Conservation (phyloP, 1,284 basidiomycete genomes). For the Porogramme epimiltina region DNA sequence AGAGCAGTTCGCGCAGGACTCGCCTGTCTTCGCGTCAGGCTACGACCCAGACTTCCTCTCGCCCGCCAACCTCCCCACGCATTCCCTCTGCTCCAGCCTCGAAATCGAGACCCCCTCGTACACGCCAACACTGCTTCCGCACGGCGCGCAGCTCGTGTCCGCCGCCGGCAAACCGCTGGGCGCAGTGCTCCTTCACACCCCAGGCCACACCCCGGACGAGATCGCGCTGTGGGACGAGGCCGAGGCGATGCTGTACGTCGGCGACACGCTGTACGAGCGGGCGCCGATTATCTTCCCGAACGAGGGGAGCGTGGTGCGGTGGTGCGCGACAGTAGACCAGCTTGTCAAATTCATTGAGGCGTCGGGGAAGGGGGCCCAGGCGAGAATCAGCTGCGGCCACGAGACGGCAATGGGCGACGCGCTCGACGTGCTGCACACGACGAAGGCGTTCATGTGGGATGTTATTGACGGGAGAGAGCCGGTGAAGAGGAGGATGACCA, state of each 20-base stretch:
- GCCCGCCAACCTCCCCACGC: conserved; percentile 36
- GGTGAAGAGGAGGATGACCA: conserved; percentile 35
- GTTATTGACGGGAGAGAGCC: conserved; percentile 45
- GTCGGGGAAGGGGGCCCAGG: conserved; percentile 27
- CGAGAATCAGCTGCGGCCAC: conserved; percentile 51
- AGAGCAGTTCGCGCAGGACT: conserved; percentile 50
- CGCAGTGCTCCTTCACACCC: conserved; percentile 50
- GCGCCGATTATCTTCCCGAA: conserved; percentile 55
- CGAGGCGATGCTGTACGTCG: conserved; percentile 55
- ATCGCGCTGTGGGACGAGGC: conserved; percentile 49
- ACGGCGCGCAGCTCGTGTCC: conserved; percentile 27
- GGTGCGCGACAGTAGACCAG: conserved; percentile 46
- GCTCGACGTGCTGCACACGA: conserved; percentile 42
- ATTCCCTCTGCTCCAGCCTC: conserved; percentile 48
- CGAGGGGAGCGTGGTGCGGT: conserved; percentile 50
- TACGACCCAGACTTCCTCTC: conserved; percentile 47
- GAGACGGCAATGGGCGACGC: conserved; percentile 45
- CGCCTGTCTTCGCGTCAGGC: conserved; percentile 47
- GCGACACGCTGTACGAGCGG: conserved; percentile 56
- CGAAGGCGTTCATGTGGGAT: conserved; percentile 47
- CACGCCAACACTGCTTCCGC: conserved; percentile 43
- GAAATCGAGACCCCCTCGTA: conserved; percentile 45
- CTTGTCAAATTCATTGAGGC: conserved; percentile 42
- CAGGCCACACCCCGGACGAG: conserved; percentile 59
- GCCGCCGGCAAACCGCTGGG: conserved; percentile 24